These are phyloP conservation scores for Funneliformis mosseae DNA, from an alignment of 192 early-diverging fungal species.

Conservation along the genomic window DNA sequence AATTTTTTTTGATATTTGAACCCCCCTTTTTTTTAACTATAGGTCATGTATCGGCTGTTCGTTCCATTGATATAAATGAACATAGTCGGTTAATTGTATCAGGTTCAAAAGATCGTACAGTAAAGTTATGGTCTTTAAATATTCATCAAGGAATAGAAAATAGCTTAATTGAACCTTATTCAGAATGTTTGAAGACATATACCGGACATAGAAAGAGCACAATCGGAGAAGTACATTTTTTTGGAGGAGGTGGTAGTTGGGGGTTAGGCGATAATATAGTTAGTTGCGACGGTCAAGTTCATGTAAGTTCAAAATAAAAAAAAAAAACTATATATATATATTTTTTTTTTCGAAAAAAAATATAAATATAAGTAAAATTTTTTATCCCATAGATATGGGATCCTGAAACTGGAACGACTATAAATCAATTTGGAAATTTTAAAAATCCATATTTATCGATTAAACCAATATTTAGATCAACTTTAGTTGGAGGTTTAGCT, in stretches of 20 bases:
- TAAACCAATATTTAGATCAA: constrained; percentile 53
- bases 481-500: constrained; percentile 50
- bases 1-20: constrained; percentile 9
- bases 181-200: constrained; percentile 55
- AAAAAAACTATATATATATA: too few species aligned
- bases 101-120: constrained; percentile 61
- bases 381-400: constrained; percentile 53
- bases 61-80: constrained; percentile 56
- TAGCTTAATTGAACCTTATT: constrained; percentile 49
- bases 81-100: constrained; percentile 55
- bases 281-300: constrained; percentile 62
- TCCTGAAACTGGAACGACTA: constrained; percentile 52
- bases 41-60: constrained; percentile 57
- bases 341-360: not conserved
- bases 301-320: constrained; percentile 44
- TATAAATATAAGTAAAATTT: not conserved
- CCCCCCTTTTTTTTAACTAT: not conserved
- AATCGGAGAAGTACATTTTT: constrained; percentile 55
- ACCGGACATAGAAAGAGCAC: constrained; percentile 54
- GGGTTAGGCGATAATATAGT: constrained; percentile 52
- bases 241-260: constrained; percentile 47
- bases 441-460: constrained; percentile 49
- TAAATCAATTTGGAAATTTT: constrained; percentile 54
- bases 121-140: constrained; percentile 67
- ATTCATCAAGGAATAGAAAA: constrained; percentile 59